Percentiles rank a stretch among this genome's conserved stretches.
Conservation (phyloP, 345 rosid genomes). For the Salix caprea region DNA sequence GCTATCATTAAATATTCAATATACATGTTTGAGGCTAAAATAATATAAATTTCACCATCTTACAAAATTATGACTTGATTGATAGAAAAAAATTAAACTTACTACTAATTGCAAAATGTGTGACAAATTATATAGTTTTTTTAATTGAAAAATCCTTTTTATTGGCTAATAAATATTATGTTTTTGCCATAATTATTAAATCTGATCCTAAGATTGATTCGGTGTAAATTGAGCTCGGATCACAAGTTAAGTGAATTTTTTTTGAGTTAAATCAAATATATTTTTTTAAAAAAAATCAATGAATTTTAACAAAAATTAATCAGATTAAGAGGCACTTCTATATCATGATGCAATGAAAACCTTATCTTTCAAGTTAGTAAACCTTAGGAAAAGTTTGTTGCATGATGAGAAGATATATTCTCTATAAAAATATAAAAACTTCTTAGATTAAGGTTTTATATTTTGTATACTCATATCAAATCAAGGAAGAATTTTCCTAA, state of each 20-base stretch:
- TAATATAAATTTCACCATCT: not conserved
- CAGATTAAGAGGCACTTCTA: not conserved
- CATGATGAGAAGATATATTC: not conserved
- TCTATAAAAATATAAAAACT: not conserved
- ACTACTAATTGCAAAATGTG: no score
- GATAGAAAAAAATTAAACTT: not conserved
- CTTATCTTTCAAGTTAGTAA: not conserved
- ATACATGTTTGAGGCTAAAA: not conserved
- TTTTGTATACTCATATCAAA: no score
- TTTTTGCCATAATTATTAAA: no score
- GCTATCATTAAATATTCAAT: not conserved
- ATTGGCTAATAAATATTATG: no score
- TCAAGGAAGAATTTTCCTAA: not conserved
- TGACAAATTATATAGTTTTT: no score
- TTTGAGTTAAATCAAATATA: no score
- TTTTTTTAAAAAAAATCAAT: no score
- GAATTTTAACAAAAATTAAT: no score
- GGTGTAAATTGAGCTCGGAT: no score
- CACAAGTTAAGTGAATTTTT: no score
- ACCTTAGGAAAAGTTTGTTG: not conserved
- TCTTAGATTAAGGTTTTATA: not conserved
- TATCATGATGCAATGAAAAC: not conserved
- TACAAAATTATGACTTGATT: not conserved
- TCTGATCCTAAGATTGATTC: no score
- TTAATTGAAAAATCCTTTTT: no score